Base-by-base conservation (phyloP, 2,329 filamentous ascomycete species). In the Cladosporium sp. region DNA sequence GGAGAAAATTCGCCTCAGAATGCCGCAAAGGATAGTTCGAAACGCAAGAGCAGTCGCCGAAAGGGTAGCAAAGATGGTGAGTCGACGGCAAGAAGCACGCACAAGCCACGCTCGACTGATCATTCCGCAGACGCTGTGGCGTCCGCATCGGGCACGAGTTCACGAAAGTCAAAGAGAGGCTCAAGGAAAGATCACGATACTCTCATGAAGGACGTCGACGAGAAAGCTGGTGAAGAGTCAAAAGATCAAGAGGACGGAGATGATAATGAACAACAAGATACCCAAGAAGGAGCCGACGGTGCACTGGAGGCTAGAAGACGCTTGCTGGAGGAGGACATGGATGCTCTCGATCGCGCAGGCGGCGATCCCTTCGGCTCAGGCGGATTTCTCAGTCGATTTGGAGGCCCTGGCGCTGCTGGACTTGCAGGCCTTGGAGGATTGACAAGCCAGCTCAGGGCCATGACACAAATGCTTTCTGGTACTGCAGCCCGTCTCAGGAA, bases 401-500 rank as follows among this genome's bases (percentile, higher is more conserved):
- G 81, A 47, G 55, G 45, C 14, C 34, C 39, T 11, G 59, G 37
- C 6, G 15, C 45, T 17, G 43, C 19, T 20, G 42, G 45, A 14
- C 49, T 51, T 19, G 64, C 61, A 34, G 82, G 82, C 59, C 80
- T 83, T 9, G 81, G 85, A 15, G 81, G 85, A 55, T 78, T 97
- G 28, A 90, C 90, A 6, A 89, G 80, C 69, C 96, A 92, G 14
- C 81, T 99, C 17, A 83, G 93, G 70, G 92, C 92, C 17, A 78
- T 99, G 64, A 95, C 87, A 55, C 92, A 92, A 63, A 95, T 96
- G 83, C 93, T 97, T 84, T 89, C 90, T 2, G 89, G 92, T 39
- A 86, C 93, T 60, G 88, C 90, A 20, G 82, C 86, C 39, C 86
- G 92, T 64, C 80, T 99, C 51, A 85, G 93, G 58, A 89, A 69